phyloP scores from a whole-genome alignment of 805 yeast species.

The Pichia occidentalis region DNA sequence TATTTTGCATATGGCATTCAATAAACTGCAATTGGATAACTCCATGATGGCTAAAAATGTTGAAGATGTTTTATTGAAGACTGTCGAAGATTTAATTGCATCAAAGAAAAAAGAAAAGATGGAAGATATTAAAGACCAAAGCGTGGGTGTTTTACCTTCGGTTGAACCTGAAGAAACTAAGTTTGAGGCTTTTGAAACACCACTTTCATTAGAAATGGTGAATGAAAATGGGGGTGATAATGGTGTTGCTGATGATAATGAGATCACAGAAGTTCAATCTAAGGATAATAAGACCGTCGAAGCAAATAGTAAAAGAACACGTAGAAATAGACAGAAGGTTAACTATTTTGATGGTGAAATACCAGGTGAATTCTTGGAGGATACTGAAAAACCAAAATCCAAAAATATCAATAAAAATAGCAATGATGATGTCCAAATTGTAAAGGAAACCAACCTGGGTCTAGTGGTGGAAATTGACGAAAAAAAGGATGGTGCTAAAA shows the following conservation, averaged over 20 bases:
- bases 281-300: conserved; percentile 1
- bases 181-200: conserved; percentile 13
- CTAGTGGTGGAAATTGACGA: too few species aligned
- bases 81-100: conserved; percentile 32
- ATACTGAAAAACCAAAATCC: conserved; percentile 1
- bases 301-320: background rate
- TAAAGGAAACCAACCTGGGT: too few species aligned
- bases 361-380: background rate
- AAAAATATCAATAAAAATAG: background rate
- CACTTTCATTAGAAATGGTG: conserved; percentile 1
- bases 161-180: conserved; percentile 3
- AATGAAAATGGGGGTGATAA: conserved; percentile 10
- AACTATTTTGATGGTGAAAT: conserved; percentile 11
- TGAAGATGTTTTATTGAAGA: conserved; percentile 48
- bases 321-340: conserved; percentile 10
- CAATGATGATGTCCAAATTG: background rate
- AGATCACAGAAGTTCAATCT: background rate
- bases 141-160: too few species aligned
- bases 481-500: too few species aligned
- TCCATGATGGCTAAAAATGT: conserved; percentile 43
- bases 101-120: conserved; percentile 6
- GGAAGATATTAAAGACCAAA: background rate
- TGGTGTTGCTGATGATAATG: conserved; percentile 4
- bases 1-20: conserved; percentile 77
- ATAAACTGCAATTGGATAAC: conserved; percentile 81